Percentiles rank a stretch among this genome's conserved stretches.
Evolutionary conservation across 768 basidiomycete species (phyloP).

Genomic region (Suillus variegatus): DNA sequence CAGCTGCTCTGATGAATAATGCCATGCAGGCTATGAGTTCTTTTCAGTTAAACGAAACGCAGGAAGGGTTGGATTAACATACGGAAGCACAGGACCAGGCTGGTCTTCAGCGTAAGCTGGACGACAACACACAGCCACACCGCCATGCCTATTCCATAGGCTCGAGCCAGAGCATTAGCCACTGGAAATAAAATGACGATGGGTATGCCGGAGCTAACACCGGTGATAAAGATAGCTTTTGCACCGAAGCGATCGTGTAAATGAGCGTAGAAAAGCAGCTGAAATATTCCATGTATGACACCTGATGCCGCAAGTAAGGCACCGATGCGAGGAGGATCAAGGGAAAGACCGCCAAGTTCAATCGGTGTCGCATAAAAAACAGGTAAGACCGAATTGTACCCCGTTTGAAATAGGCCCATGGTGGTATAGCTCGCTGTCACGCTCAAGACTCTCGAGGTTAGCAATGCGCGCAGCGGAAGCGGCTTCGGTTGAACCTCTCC

Average conservation of each 20-base stretch:
- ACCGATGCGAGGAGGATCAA: conserved; percentile 33
- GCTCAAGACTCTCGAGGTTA: conserved; percentile 55
- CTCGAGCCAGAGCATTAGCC: background rate
- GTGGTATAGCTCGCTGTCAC: conserved; percentile 61
- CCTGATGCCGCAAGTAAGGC: conserved; percentile 25
- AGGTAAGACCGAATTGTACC: conserved; percentile 47
- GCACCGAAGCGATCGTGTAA: conserved; percentile 60
- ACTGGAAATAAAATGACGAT: background rate
- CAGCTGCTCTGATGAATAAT: background rate
- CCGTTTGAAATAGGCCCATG: conserved; percentile 63
- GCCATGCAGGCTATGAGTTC: background rate
- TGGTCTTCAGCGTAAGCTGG: conserved; percentile 39
- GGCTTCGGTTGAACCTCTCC: conserved; percentile 17
- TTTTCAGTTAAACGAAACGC: background rate
- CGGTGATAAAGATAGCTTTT: background rate
- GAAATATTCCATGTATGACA: conserved; percentile 42
- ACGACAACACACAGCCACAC: conserved; percentile 54
- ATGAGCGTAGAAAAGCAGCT: conserved; percentile 61
- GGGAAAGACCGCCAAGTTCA: conserved; percentile 28
- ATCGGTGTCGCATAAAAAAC: conserved; percentile 34
- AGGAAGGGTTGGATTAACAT: background rate
- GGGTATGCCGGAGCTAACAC: background rate
- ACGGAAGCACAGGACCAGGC: background rate
- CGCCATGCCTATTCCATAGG: background rate
- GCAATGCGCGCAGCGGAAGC: conserved; percentile 48